Evolutionary conservation across 2,329 filamentous ascomycete species (phyloP).

Genomic region (Scytalidium sp.): DNA sequence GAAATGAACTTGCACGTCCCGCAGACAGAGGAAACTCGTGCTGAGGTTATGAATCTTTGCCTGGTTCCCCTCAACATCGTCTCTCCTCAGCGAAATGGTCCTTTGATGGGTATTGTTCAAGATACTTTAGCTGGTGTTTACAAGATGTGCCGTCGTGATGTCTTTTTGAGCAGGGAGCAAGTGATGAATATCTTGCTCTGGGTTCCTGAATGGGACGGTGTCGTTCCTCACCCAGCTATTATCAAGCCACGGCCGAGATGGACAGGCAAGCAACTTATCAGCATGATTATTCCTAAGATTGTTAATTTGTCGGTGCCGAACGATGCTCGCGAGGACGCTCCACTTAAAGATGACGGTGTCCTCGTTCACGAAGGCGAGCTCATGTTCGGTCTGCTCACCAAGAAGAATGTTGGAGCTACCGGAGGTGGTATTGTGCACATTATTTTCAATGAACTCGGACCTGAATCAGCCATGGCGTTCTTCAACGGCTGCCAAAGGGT

Average conservation of each 20-base stretch:
- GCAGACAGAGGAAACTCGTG: conserved; percentile 93
- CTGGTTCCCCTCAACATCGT: conserved; percentile 99
- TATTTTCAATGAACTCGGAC: conserved; percentile 91
- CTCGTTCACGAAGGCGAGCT: conserved; percentile 84
- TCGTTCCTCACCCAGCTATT: conserved; percentile 91
- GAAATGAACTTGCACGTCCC: conserved; percentile 99
- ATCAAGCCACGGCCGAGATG: conserved; percentile 87
- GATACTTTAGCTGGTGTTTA: conserved; percentile 95
- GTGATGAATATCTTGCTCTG: conserved; percentile 98
- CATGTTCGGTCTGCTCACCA: conserved; percentile 85
- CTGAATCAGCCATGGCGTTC: conserved; percentile 84
- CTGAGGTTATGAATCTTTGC: conserved; percentile 90
- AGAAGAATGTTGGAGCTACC: conserved; percentile 90
- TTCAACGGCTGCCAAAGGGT: conserved; percentile 94
- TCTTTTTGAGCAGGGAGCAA: conserved; percentile 84
- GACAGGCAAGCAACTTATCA: conserved; percentile 98
- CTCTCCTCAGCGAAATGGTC: conserved; percentile 93
- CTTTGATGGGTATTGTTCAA: conserved; percentile 99
- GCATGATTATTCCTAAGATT: conserved; percentile 83
- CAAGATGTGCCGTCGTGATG: conserved; percentile 92
- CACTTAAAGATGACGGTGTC: conserved; percentile 72
- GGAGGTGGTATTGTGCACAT: conserved; percentile 91
- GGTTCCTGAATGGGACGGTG: conserved; percentile 96
- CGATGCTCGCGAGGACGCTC: conserved; percentile 56
- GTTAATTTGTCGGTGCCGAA: conserved; percentile 73